Evolutionary conservation across 2,329 filamentous ascomycete species (phyloP), one percentile per base, ranked within the genome.

Genomic region (Nemania sp.): DNA sequence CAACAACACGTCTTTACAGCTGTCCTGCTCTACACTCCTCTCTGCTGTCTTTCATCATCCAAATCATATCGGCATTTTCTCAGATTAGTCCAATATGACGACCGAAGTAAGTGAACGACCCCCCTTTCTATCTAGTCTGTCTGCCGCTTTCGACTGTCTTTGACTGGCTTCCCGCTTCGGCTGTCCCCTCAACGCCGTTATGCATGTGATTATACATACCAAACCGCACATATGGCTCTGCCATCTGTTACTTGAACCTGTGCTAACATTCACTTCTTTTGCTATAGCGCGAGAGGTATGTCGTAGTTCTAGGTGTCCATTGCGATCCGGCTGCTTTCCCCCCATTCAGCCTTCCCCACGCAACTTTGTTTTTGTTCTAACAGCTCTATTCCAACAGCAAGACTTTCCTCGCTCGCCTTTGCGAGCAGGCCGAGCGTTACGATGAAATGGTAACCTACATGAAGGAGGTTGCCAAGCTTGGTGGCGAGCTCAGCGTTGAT

Each of bases 401-500:
- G 92, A 98, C 96, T 82, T 98, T 98, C 90, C 93, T 98, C 84
- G 96, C 96, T 85, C 92, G 96, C 87, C 94, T 99, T 82, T 98
- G 96, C 89, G 96, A 98, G 93, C 96, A 99, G 91, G 96, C 96
- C 82, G 96, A 98, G 90, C 95, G 95, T 82, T 99, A 99, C 87
- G 95, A 99, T 95, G 96, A 98, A 87, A 98, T 98, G 95, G 95
- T 98, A 78, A 94, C 91, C 81, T 98, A 95, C 88, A 98, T 98
- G 96, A 98, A 98, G 93, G 94, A 98, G 92, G 95, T 98, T 79
- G 95, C 95, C 84, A 97, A 97, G 87, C 82, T 91, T 77, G 89
- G 87, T 76, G 88, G 88, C 78, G 92, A 94, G 84, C 91, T 95
- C 79, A 91, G 90, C 74, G 95, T 98, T 78, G 95, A 98, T 83